Evolutionary conservation across 495 filamentous ascomycete genomes (phyloP), one percentile per base, ranked within the genome.

Genomic region (Schizothecium vesticola): DNA sequence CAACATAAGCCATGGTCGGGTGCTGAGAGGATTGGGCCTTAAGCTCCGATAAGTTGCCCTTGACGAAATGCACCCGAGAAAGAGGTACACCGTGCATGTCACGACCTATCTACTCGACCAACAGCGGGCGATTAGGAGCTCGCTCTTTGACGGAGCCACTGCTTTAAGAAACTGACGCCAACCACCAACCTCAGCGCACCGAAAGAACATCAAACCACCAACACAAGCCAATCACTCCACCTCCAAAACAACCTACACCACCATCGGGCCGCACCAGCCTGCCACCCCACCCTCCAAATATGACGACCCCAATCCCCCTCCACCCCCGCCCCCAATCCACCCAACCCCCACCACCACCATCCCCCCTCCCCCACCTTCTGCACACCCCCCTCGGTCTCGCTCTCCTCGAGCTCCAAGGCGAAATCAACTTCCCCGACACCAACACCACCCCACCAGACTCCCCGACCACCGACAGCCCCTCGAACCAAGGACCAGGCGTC

Each of bases 341-440:
- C 6, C 66, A 65, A 31, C 12, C 33, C 12, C 33, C 12, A 11
- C 24, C 57, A 61, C 65, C 21, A 0, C 60, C 23, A 77, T 91
- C 88, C 6, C 76, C 92, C 1, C 87, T 97, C n/a, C 94, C 94
- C 9, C 78, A 84, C 3, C 82, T 97, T 69, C 87, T 97, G n/a
- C 91, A 92, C 70, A 97, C 93, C 4, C 94, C 94, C 26, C 78
- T 84, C 5, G 89, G 89, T 61, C 82, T 90, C 36, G 93, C 92
- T n/a, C 80, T 97, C 57, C 84, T 97, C 67, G 94, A 97, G 78
- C 86, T 97, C 21, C 94, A 97, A 81, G 93, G 92, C 56, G 92
- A 88, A 12, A 88, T 97, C 80, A 92, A 96, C 75, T 73, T 88
- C 11, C 87, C 89, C 11, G 64, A 65, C 6, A 64, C 63, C 61